These are phyloP conservation scores for Russula compacta DNA, from an alignment of 768 basidiomycete genomes.

Conservation along the genomic window DNA sequence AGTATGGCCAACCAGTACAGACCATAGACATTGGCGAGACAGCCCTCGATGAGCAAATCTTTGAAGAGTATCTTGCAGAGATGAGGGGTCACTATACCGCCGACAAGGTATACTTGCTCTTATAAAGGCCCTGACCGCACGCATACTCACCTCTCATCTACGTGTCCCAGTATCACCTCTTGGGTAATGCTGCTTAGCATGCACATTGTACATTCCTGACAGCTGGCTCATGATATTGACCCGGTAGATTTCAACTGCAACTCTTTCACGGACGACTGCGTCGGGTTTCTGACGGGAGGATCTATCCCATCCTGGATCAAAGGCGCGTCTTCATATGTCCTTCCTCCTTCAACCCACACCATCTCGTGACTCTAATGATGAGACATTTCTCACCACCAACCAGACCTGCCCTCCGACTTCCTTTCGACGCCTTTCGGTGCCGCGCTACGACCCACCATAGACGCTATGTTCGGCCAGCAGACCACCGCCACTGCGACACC, in stretches of 20 bases:
- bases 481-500: not conserved
- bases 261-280: constrained; percentile 81
- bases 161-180: constrained; percentile 63
- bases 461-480: constrained; percentile 65
- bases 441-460: constrained; percentile 82
- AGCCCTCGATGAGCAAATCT: constrained; percentile 73
- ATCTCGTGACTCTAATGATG: too few relatives aligned
- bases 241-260: constrained; percentile 85
- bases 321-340: constrained; percentile 35
- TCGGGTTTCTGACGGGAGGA: constrained; percentile 79
- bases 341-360: too few relatives aligned
- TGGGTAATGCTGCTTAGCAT: constrained; percentile 39
- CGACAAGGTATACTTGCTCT: constrained; percentile 55
- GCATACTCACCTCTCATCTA: not conserved
- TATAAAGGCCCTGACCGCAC: not conserved
- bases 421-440: constrained; percentile 84
- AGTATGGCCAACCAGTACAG: constrained; percentile 72
- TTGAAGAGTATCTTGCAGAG: constrained; percentile 71
- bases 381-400: not conserved
- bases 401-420: constrained; percentile 75
- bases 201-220: too few relatives aligned
- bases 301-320: constrained; percentile 77
- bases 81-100: constrained; percentile 78
- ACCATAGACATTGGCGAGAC: constrained; percentile 73
- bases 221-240: not conserved